Evolutionary conservation across 495 filamentous ascomycete genomes (phyloP), one percentile per base, ranked within the genome.

Genomic region (Talaromyces ruber): DNA sequence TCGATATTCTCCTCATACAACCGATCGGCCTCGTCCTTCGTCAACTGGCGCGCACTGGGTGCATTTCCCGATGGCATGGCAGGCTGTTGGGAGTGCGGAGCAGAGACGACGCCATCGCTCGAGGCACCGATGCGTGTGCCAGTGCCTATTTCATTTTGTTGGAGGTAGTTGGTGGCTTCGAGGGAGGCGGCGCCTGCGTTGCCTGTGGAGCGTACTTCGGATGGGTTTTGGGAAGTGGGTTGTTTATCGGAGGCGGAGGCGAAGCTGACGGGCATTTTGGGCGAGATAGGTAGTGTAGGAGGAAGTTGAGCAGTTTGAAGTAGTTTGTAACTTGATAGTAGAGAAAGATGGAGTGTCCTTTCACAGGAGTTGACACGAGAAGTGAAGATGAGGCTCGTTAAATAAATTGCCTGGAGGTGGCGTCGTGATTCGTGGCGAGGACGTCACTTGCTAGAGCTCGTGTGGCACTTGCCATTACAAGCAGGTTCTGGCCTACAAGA

Each of bases 1-100:
- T 88, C 85, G 64, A 89, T 90, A n/a, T 81, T 74, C 74, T 89
- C 86, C 68, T 88, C 84, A 58, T 89, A 91, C 16, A 81, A 61
- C 25, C 76, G 76, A 62, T 88, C 86, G 2, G 83, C 85, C 67
- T 85, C 84, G 60, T 82, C 79, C 64, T 71, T 72, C 52, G 69
- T 79, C 67, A 80, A 50, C 7, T 68, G 57, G n/a, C 64, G 67
- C 26, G 72, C 65, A 22, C 67, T 55, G 7, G 65, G 65, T 11
- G 64, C 22, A 51, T 62, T 62, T 45, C 63, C 64, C 3, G 59
- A 11, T 58, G 64, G 59, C 26, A 60, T 9, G 24, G n/a, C 60
- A 4, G 43, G 47, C 25, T 58, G 25, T 2, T 60, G 52, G n/a
- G 61, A 68, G 6, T 63, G 62, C 11, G 66, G 66, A 22, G 69